Base-by-base conservation (phyloP, 1,284 basidiomycete species). In the Marasmius sp. region DNA sequence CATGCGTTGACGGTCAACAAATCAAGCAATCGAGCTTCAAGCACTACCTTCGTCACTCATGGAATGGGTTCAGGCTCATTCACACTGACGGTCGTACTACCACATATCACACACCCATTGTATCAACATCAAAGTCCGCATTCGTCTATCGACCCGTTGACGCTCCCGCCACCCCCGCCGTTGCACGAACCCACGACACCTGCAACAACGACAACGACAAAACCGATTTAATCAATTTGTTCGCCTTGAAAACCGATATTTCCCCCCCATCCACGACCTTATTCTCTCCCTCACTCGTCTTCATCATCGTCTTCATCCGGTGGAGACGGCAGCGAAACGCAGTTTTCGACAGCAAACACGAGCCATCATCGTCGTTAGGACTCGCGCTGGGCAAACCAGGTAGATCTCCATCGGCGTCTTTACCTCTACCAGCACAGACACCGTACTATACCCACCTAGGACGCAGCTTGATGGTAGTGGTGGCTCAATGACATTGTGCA, bases 351-450 rank as follows among this genome's bases (percentile, higher is more conserved):
- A 47, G 22, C 39, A 22, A 12, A 14, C 18, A 18, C 14, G 50
- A 52, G 12, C 22, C 48, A 27, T 27, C 27, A 5, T 49, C 10
- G n/a, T 18, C 48, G 48, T 49, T 20, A 9, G 33, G 34, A n/a
- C 14, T 34, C 34, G 38, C 52, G 6, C 12, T 37, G n/a, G 52
- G 34, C 39, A 39, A 39, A 18, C 56, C 62, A 1, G 81, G 82
- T 67, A 72, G 81, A n/a, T 75, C 64, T 63, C 81, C 83, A 6
- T 80, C 80, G 4, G 71, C 77, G 7, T 81, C 77, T 58, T 70
- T 83, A 14, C 80, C 81, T 0, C 71, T 83, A 27, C 79, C 82
- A 9, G 69, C 75, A 20, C 77, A 81, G 65, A 77, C 79, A 0
- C 81, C 80, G 2, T 81, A 74, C 60, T 71, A 77, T 65, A 70